A percentile compares a stretch with the other conserved stretches of the same genome.
Conservation (phyloP, 208 protist species). For the Porcisia hertigi region DNA sequence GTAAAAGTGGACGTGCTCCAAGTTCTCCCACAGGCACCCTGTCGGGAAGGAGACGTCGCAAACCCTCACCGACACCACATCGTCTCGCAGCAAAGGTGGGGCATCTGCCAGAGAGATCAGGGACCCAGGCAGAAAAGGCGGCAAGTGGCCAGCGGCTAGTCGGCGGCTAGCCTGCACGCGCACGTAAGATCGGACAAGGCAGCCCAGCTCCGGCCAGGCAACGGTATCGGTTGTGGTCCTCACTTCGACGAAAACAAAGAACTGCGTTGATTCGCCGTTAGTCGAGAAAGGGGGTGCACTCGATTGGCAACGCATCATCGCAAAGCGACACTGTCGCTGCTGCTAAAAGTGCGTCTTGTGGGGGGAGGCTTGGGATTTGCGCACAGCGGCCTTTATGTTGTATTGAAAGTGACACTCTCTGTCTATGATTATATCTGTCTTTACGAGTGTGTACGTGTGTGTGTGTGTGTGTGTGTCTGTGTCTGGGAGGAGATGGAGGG, state of each 20-base stretch:
- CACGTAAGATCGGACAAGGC: slow-evolving; percentile 33
- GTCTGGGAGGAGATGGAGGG: too few species aligned
- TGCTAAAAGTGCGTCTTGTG: too few species aligned
- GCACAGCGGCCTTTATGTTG: neutral
- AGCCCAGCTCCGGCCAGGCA: slow-evolving; percentile 36
- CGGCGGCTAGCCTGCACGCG: slow-evolving; percentile 25
- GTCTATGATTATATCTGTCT: neutral
- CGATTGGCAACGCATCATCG: neutral
- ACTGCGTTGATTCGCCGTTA: neutral
- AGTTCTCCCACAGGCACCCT: slow-evolving; percentile 14
- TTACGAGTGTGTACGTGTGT: neutral
- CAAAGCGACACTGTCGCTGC: neutral
- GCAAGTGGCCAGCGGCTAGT: slow-evolving; percentile 5
- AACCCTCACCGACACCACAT: slow-evolving; percentile 44
- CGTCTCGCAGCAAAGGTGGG: slow-evolving; percentile 25
- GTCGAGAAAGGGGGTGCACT: neutral
- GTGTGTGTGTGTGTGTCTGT: neutral
- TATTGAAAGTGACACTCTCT: neutral
- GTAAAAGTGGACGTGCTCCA: slow-evolving; percentile 26
- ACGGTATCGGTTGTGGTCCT: slow-evolving; percentile 27
- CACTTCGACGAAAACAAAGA: slow-evolving; percentile 53
- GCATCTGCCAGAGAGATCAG: slow-evolving; percentile 34
- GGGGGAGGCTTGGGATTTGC: neutral
- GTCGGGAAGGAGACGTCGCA: slow-evolving; percentile 50
- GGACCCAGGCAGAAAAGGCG: slow-evolving; percentile 32